Percentiles rank a stretch among this genome's conserved stretches.
Conservation (phyloP, 2,329 filamentous ascomycete genomes). For the Cryphonectria nitschkei region DNA sequence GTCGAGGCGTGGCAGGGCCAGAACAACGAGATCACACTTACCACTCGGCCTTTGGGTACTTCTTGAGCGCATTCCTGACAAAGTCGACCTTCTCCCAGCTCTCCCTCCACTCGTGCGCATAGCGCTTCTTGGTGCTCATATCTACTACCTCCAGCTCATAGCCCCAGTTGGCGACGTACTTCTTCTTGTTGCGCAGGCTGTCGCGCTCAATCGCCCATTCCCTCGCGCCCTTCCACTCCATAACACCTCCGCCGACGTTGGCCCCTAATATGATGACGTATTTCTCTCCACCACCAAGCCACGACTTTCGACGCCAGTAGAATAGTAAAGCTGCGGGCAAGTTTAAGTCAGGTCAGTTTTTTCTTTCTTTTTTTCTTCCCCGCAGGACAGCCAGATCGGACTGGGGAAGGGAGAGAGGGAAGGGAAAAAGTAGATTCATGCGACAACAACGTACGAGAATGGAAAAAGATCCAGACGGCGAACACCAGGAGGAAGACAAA, state of each 20-base stretch:
- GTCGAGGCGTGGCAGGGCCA: background rate
- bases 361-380: too few relatives aligned
- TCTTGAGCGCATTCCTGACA: slow-evolving; percentile 83
- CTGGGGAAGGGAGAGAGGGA: background rate
- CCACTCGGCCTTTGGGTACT: slow-evolving; percentile 97
- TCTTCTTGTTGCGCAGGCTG: slow-evolving; percentile 92
- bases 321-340: slow-evolving; percentile 52
- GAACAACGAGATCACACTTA: slow-evolving; percentile 48
- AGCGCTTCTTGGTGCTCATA: slow-evolving; percentile 98
- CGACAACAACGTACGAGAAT: slow-evolving; percentile 66
- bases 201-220: slow-evolving; percentile 99
- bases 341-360: slow-evolving; percentile 35
- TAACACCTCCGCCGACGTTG: slow-evolving; percentile 94
- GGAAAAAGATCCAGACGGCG: slow-evolving; percentile 68
- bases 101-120: slow-evolving; percentile 98
- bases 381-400: slow-evolving; percentile 16
- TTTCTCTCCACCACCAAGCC: slow-evolving; percentile 83
- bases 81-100: slow-evolving; percentile 99
- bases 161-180: slow-evolving; percentile 85
- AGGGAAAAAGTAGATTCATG: background rate
- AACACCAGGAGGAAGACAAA: slow-evolving; percentile 63
- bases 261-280: slow-evolving; percentile 92
- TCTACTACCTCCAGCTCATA: slow-evolving; percentile 96
- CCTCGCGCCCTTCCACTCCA: slow-evolving; percentile 97
- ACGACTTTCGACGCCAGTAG: slow-evolving; percentile 71